These are phyloP conservation scores for Solanum rostratum DNA, from an alignment of 257 asterid genomes.

Conservation along the genomic window DNA sequence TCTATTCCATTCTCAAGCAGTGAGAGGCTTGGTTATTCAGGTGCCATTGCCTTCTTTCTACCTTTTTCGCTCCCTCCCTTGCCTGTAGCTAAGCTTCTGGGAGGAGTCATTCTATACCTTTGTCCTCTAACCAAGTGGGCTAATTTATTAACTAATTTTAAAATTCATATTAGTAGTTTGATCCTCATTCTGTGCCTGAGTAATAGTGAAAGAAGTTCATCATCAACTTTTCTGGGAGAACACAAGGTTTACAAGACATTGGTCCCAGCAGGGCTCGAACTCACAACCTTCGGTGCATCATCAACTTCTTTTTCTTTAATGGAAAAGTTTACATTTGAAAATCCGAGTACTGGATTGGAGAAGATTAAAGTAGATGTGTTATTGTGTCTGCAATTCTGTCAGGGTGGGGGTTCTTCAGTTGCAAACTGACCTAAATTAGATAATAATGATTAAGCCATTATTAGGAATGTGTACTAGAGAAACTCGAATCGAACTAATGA, in stretches of 20 bases:
- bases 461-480: neutral
- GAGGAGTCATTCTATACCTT: neutral
- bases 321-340: neutral
- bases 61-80: neutral
- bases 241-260: neutral
- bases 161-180: neutral
- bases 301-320: neutral
- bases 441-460: neutral
- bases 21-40: neutral
- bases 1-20: neutral
- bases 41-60: neutral
- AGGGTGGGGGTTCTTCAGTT: neutral
- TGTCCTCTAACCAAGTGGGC: neutral
- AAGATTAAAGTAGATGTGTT: neutral
- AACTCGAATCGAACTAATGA: neutral
- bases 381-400: neutral
- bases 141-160: neutral
- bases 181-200: neutral
- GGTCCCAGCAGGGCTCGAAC: neutral
- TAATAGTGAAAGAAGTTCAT: neutral
- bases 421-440: neutral
- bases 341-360: neutral
- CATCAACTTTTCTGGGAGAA: neutral
- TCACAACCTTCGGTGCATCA: neutral
- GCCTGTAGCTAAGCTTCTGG: neutral